phyloP scores from a whole-genome alignment of 306 rosid species.

The Cotoneaster glaucophyllus region DNA sequence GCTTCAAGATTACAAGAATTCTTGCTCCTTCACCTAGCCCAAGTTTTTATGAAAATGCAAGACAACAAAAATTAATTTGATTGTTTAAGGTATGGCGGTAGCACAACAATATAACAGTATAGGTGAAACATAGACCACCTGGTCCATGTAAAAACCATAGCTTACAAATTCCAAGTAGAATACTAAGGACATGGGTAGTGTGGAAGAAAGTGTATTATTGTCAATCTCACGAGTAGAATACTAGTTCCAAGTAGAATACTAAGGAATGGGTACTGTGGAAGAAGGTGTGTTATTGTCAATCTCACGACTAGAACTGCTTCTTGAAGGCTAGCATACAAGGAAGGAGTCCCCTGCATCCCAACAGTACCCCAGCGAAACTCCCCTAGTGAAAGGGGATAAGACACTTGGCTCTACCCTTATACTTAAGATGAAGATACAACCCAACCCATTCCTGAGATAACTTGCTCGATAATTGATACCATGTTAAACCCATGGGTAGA shows the following conservation, averaged over 20 bases:
- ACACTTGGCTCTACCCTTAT: neutral
- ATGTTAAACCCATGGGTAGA: neutral
- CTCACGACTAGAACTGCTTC: neutral
- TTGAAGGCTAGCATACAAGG: neutral
- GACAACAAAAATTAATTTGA: neutral
- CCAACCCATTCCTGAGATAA: neutral
- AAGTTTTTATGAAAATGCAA: neutral
- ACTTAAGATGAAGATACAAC: neutral
- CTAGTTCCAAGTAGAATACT: neutral
- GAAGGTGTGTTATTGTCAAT: too few species aligned
- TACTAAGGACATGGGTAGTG: neutral
- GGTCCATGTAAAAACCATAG: neutral
- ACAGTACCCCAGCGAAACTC: neutral
- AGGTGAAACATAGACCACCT: neutral
- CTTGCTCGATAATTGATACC: neutral
- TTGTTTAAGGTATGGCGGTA: neutral
- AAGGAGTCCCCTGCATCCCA: neutral
- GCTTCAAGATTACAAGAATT: neutral
- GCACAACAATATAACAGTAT: neutral
- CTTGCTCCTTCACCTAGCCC: neutral
- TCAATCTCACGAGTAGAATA: neutral
- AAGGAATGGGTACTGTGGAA: neutral
- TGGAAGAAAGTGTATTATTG: neutral
- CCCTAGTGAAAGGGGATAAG: neutral
- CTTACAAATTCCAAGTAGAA: neutral